A percentile compares a stretch with the other conserved stretches of the same genome.
Conservation (phyloP, 2,329 filamentous ascomycete genomes). For the Coniella lustricola region DNA sequence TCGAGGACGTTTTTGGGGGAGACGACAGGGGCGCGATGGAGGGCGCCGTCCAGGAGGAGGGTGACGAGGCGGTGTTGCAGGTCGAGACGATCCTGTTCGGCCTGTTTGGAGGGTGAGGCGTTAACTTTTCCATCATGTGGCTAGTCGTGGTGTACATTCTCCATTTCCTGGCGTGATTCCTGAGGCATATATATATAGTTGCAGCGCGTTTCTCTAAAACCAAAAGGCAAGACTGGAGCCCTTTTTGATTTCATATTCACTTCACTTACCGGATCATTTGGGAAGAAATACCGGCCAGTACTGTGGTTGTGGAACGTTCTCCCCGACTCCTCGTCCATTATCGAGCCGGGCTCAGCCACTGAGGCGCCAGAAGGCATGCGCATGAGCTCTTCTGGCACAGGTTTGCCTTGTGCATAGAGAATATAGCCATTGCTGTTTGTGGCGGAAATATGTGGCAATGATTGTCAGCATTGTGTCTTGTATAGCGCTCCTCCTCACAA, state of each 20-base stretch:
- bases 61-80: slow-evolving; percentile 34
- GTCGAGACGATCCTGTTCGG: slow-evolving; percentile 29
- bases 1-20: slow-evolving; percentile 37
- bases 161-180: too few relatives aligned
- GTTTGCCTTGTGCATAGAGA: slow-evolving; percentile 5
- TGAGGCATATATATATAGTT: too few relatives aligned
- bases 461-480: not conserved
- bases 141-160: too few relatives aligned
- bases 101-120: too few relatives aligned
- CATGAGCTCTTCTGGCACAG: slow-evolving; percentile 12
- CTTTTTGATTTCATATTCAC: too few relatives aligned
- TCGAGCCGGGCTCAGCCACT: slow-evolving; percentile 8
- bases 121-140: too few relatives aligned
- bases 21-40: slow-evolving; percentile 38
- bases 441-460: not conserved
- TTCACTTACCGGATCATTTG: slow-evolving; percentile 23
- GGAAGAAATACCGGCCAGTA: slow-evolving; percentile 22
- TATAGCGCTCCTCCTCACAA: not conserved
- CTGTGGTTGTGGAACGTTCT: slow-evolving; percentile 14
- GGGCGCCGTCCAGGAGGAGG: slow-evolving; percentile 31
- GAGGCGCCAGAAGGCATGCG: slow-evolving; percentile 10
- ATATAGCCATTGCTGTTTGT: slow-evolving; percentile 8
- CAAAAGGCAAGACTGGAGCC: too few relatives aligned
- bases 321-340: slow-evolving; percentile 11
- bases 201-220: too few relatives aligned